Evolutionary conservation across 257 asterid genomes (phyloP), one percentile per base, ranked within the genome.

Genomic region (Nicotiana paniculata): DNA sequence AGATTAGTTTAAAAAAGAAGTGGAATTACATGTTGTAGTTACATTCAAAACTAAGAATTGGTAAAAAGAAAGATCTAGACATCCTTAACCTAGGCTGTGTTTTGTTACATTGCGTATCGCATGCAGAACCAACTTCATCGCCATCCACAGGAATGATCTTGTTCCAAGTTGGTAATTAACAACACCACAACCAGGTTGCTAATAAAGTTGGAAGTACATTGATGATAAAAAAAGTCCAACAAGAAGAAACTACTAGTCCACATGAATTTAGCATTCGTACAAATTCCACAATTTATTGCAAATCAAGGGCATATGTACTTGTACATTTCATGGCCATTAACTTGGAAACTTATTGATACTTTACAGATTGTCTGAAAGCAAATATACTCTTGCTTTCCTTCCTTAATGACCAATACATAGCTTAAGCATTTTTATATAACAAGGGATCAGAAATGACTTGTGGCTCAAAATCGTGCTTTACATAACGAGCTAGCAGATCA

Each of bases 381-480:
- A 26, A 13, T 24, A 21, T 26, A 74, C 79, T 43, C 48, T 21
- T 72, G 59, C 4, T 48, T 26, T 28, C 4, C 62, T 48, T 74
- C 61, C 43, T 72, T 43, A 48, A 74, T 48, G 79, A 48, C 51
- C 79, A 48, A 72, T n/a, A 13, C 32, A 70, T 58, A 72, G 17
- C 62, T 74, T 48, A 85, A 43, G 88, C 67, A 82, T 80, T 90
- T 89, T 88, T 91, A 64, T 88, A 87, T 64, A 91, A 84, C 90
- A 88, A 86, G 43, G 98, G 98, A 89, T 95, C 98, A 70, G 91
- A 82, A 79, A 93, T 77, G 80, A 93, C 91, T 83, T 95, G 99
- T 77, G 98, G 98, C 86, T 95, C 92, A 24, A 95, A 95, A 86
- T 92, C 95, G 5, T 94, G 96, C 86, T 89, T 91, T 82, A 91